Conservation (phyloP, 208 protist genomes). For the Leptomonas seymouri region DNA sequence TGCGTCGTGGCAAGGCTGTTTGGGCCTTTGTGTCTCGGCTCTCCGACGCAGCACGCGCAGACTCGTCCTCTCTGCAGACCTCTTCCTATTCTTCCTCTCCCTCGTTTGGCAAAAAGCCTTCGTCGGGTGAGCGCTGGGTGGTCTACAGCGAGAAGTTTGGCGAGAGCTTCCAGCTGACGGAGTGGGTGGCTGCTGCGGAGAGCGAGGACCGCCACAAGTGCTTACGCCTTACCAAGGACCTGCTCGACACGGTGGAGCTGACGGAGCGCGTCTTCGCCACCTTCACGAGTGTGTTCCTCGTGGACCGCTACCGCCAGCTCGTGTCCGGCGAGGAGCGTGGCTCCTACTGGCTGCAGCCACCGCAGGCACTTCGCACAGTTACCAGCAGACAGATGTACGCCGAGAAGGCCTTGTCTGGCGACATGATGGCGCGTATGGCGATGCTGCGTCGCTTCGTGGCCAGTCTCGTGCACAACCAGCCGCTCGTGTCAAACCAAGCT, state of each 20-base stretch:
- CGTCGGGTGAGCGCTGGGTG: conserved; percentile 4
- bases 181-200: conserved; percentile 57
- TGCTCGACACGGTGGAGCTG: conserved; percentile 45
- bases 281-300: conserved; percentile 59
- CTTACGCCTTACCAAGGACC: conserved; percentile 38
- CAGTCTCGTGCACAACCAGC: conserved; percentile 33
- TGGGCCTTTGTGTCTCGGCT: conserved; percentile 10
- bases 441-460: conserved; percentile 36
- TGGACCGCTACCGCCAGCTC: conserved; percentile 47
- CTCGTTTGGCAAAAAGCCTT: background rate
- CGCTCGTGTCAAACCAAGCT: conserved; percentile 28
- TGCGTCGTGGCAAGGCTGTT: conserved; percentile 9
- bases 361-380: conserved; percentile 23
- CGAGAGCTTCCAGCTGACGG: conserved; percentile 44
- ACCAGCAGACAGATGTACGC: conserved; percentile 1
- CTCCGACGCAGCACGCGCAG: background rate
- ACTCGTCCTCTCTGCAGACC: background rate
- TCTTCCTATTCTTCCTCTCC: background rate
- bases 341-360: conserved; percentile 41
- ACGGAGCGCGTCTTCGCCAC: conserved; percentile 53
- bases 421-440: conserved; percentile 29
- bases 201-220: conserved; percentile 57
- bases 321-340: conserved; percentile 29
- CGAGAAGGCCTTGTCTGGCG: conserved; percentile 24
- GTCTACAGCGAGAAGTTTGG: conserved; percentile 61